phyloP scores from a whole-genome alignment of 768 basidiomycete species.

The Hericium rajendrae region DNA sequence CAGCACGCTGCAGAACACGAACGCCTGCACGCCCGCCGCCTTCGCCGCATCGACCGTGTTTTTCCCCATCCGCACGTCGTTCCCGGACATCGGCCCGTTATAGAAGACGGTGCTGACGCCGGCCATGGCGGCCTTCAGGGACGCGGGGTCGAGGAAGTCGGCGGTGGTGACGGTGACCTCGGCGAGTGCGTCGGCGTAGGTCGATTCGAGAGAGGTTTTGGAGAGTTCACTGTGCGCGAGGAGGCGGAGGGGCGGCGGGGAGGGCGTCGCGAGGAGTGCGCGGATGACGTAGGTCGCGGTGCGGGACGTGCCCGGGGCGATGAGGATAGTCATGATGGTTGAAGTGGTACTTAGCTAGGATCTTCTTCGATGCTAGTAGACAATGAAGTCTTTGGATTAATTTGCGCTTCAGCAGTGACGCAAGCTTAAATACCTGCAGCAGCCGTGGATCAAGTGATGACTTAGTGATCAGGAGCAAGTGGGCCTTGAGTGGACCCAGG shows the following conservation, averaged over 20 bases:
- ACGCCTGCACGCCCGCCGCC: conserved; percentile 23
- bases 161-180: neutral
- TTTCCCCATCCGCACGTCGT: conserved; percentile 19
- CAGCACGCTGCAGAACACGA: conserved; percentile 26
- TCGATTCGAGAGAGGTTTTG: too few species aligned
- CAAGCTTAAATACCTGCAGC: too few species aligned
- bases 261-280: conserved; percentile 10
- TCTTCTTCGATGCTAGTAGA: too few species aligned
- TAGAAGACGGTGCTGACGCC: neutral
- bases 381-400: too few species aligned
- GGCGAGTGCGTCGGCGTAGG: too few species aligned
- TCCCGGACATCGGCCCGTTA: neutral
- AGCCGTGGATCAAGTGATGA: too few species aligned
- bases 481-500: too few species aligned
- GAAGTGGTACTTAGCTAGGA: too few species aligned
- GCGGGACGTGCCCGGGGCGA: conserved; percentile 16
- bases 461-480: too few species aligned
- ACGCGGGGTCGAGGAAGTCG: neutral
- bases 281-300: conserved; percentile 16
- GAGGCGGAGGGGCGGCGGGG: conserved; percentile 7
- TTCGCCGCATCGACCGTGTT: conserved; percentile 24
- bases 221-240: too few species aligned
- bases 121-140: neutral
- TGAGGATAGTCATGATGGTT: conserved; percentile 13
- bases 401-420: too few species aligned